Evolutionary conservation across 1,284 basidiomycete genomes (phyloP).

Genomic region (Apiotrichum porosum): DNA sequence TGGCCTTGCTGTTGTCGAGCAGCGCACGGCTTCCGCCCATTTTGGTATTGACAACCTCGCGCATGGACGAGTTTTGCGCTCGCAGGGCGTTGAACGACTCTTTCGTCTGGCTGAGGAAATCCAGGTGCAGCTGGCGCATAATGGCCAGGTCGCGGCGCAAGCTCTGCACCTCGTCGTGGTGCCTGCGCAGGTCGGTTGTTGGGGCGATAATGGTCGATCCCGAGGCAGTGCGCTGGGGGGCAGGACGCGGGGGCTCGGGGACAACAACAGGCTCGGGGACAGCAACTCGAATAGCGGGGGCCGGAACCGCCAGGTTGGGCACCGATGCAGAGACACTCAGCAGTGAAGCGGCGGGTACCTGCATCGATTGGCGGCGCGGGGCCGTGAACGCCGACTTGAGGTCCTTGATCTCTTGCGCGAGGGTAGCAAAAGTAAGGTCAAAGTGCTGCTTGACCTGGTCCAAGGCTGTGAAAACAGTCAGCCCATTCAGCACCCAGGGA

Average conservation of each 20-base stretch:
- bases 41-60: constrained; percentile 73
- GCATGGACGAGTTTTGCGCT: constrained; percentile 76
- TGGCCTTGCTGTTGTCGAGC: constrained; percentile 85
- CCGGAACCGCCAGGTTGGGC: background rate
- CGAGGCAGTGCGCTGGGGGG: background rate
- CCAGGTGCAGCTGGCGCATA: constrained; percentile 88
- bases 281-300: too few species aligned
- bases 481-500: constrained; percentile 4
- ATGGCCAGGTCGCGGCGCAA: constrained; percentile 87
- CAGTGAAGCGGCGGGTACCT: constrained; percentile 43
- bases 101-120: constrained; percentile 87
- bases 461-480: constrained; percentile 59
- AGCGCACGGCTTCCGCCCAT: constrained; percentile 82
- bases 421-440: constrained; percentile 74
- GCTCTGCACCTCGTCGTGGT: constrained; percentile 91
- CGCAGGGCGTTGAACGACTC: constrained; percentile 71
- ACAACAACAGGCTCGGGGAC: background rate
- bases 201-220: background rate
- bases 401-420: constrained; percentile 91
- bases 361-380: constrained; percentile 50
- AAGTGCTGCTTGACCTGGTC: constrained; percentile 99
- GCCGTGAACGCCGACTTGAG: constrained; percentile 58
- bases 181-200: constrained; percentile 71
- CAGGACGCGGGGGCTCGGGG: constrained; percentile 20
- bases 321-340: constrained; percentile 24